phyloP scores from a whole-genome alignment of 345 rosid genomes.

The Arabis hirsuta region DNA sequence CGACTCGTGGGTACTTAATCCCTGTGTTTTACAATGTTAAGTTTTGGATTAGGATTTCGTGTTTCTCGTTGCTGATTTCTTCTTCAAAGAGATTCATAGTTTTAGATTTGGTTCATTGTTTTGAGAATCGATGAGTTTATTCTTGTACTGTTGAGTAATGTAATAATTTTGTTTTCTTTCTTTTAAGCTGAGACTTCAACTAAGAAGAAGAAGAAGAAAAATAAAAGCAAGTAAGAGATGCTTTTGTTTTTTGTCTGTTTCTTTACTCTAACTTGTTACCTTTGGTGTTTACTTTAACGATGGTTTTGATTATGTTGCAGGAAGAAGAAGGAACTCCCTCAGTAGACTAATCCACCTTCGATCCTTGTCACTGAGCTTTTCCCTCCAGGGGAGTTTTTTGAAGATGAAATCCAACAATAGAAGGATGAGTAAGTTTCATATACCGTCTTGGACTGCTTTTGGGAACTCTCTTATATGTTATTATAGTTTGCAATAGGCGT shows the following conservation, averaged over 20 bases:
- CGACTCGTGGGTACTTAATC: too few species aligned
- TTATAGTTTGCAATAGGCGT: not conserved
- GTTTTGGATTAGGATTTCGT: too few species aligned
- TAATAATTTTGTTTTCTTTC: not conserved
- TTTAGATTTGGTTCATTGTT: not conserved
- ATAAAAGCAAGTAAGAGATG: constrained; percentile 84
- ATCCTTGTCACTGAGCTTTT: constrained; percentile 75
- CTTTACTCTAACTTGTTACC: not conserved
- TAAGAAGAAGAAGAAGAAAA: constrained; percentile 96
- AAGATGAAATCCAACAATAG: constrained; percentile 96
- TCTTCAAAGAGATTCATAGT: not conserved
- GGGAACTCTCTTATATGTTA: not conserved
- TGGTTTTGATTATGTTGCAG: constrained; percentile 45
- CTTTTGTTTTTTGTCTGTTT: not conserved
- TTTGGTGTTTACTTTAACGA: constrained; percentile 20
- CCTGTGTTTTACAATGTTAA: too few species aligned
- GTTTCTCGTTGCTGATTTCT: too few species aligned
- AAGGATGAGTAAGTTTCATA: constrained; percentile 79
- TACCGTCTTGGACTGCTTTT: not conserved
- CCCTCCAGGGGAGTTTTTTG: constrained; percentile 93
- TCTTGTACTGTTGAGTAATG: constrained; percentile 9
- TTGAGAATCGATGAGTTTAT: not conserved
- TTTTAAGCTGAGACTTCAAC: constrained; percentile 60
- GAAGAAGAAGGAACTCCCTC: constrained; percentile 77
- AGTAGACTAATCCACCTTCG: constrained; percentile 90